Evolutionary conservation across 768 basidiomycete genomes (phyloP), one percentile per base, ranked within the genome.

Genomic region (Sporobolomyces phaffii): DNA sequence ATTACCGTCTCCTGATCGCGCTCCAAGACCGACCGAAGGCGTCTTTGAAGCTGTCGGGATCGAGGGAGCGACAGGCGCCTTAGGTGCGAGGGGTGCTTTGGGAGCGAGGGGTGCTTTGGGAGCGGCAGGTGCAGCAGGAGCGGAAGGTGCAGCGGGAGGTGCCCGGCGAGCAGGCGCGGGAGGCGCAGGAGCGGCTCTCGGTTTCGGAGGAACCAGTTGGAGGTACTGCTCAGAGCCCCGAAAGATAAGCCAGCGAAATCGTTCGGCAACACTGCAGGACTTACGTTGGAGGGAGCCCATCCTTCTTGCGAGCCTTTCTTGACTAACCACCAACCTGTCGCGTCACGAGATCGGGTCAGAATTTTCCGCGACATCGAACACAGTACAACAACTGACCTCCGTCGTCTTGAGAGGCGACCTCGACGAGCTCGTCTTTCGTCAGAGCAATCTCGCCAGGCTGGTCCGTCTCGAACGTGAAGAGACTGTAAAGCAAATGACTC

Each of bases 381-480:
- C n/a, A n/a, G n/a, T n/a, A n/a, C n/a, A n/a, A n/a, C 29, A 13
- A 73, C 78, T 60, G 34, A 77, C 79, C 96, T 73, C 94, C 94
- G 65, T 92, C 85, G 75, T 87, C 86, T 77, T 96, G 91, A 80
- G 94, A 87, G 36, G 92, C 81, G 24, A 98, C 80, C 79, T 97
- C 93, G 2, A 98, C 89, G 4, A 89, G 64, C 66, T 97, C 96
- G 73, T 92, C 96, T 78, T 97, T 97, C 72, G 82, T 83, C 57
- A 99, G 78, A 9, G 85, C 80, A 82, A 97, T 87, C 78, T 99
- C 96, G 17, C 93, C 93, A 38, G 87, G 86, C 78, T 97, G 89
- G 2, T 92, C 93, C 41, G 78, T 73, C 52, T 86, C 82, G 75
- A 99, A 99, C n/a, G 86, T 84, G 78, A 87, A 99, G 71, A 94